These are phyloP conservation scores for Taphrina populina DNA, from an alignment of 1,139 yeast species.

Conservation along the genomic window DNA sequence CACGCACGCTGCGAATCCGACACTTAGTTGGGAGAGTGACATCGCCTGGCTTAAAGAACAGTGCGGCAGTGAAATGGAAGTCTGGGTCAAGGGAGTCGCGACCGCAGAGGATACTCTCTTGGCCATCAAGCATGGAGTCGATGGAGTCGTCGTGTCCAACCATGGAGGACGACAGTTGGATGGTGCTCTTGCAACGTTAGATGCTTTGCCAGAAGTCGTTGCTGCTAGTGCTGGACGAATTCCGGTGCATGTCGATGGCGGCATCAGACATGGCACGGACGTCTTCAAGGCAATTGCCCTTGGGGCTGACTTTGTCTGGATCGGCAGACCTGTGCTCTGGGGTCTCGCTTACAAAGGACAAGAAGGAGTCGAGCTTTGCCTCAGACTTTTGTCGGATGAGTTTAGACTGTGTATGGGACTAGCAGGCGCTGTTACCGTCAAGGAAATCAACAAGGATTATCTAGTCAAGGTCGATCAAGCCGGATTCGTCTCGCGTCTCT, in stretches of 20 bases:
- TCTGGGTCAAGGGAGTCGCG: constrained; percentile 58
- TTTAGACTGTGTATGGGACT: constrained; percentile 44
- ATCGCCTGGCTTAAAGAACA: constrained; percentile 47
- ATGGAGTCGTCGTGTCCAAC: constrained; percentile 64
- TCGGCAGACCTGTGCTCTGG: constrained; percentile 66
- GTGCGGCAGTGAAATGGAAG: constrained; percentile 44
- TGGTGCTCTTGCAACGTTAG: constrained; percentile 60
- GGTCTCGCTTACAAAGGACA: constrained; percentile 67
- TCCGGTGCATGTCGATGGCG: constrained; percentile 66
- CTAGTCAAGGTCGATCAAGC: constrained; percentile 27
- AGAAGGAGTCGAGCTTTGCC: constrained; percentile 54
- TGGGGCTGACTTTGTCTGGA: constrained; percentile 72
- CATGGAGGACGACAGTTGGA: constrained; percentile 75
- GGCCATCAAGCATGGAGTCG: constrained; percentile 59
- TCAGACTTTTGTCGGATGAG: constrained; percentile 43
- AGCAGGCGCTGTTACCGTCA: constrained; percentile 37
- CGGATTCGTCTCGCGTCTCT: constrained; percentile 21
- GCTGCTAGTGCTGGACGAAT: constrained; percentile 53
- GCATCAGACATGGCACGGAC: constrained; percentile 66
- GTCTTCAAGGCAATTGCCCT: constrained; percentile 65
- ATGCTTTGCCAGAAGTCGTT: constrained; percentile 61
- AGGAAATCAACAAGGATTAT: constrained; percentile 36
- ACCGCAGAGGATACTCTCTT: constrained; percentile 61
- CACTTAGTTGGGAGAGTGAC: constrained; percentile 61
- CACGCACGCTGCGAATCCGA: constrained; percentile 40